Percentiles rank a stretch among this genome's conserved stretches.
These are phyloP conservation scores for Mycena epipterygia DNA, from an alignment of 768 basidiomycete genomes.

Conservation along the genomic window DNA sequence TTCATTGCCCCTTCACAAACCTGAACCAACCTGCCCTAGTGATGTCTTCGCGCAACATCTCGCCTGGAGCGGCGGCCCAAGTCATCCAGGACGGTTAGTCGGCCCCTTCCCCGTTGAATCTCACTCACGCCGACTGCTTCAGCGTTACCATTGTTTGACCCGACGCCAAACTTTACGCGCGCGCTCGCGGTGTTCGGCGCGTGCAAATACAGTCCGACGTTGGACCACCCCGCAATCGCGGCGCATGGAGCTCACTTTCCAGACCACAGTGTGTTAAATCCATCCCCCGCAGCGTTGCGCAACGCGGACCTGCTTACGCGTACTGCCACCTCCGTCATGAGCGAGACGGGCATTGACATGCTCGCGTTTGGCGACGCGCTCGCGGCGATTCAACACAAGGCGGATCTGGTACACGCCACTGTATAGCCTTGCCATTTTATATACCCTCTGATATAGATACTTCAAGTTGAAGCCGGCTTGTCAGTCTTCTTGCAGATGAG, in stretches of 20 bases:
- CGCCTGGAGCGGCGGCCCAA: conserved; percentile 54
- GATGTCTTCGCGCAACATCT: conserved; percentile 57
- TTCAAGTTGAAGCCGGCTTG: not conserved
- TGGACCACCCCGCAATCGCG: conserved; percentile 46
- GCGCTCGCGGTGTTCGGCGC: conserved; percentile 62
- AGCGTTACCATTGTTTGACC: conserved; percentile 70
- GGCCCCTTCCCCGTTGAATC: not conserved
- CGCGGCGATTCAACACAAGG: conserved; percentile 25
- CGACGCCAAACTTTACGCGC: conserved; percentile 59
- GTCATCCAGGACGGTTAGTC: conserved; percentile 59
- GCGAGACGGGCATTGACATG: conserved; percentile 31
- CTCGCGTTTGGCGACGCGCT: conserved; percentile 29
- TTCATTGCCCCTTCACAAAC: conserved; percentile 10
- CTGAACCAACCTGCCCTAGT: conserved; percentile 48
- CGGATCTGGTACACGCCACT: not conserved
- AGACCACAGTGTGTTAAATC: not conserved
- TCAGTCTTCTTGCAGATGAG: conserved; percentile 33
- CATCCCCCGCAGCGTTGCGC: not conserved
- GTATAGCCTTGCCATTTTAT: not conserved
- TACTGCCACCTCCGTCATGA: conserved; percentile 28
- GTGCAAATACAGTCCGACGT: conserved; percentile 55
- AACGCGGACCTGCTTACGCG: conserved; percentile 20
- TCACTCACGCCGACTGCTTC: not conserved
- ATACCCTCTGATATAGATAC: not conserved
- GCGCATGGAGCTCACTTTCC: not conserved